phyloP scores from a whole-genome alignment of 805 yeast species.

The Kregervanrija fluxuum region DNA sequence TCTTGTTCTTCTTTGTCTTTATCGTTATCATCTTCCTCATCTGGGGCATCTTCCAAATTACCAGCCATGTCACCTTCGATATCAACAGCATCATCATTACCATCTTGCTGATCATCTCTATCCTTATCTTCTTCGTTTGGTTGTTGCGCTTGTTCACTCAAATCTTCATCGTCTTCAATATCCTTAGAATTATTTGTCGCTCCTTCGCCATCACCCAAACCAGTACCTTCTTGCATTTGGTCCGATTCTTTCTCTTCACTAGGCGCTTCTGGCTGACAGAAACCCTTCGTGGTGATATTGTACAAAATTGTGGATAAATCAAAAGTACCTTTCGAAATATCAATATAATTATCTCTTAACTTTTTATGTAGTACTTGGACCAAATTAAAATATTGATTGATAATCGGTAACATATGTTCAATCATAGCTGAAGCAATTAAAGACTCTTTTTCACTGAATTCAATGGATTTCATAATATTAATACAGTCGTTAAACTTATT shows the following conservation, averaged over 20 bases:
- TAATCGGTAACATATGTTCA: conserved; percentile 54
- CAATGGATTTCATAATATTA: conserved; percentile 27
- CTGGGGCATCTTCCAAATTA: conserved; percentile 70
- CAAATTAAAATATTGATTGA: conserved; percentile 53
- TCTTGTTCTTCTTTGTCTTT: conserved; percentile 47
- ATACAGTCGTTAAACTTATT: conserved; percentile 23
- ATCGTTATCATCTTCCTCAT: conserved; percentile 47
- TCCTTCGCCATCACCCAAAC: conserved; percentile 81
- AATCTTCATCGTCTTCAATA: conserved; percentile 86
- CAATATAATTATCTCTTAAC: conserved; percentile 40
- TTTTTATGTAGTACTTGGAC: conserved; percentile 35
- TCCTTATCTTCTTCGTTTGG: conserved; percentile 69
- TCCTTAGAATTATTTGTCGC: conserved; percentile 75
- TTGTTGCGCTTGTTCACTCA: conserved; percentile 65
- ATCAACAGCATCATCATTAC: conserved; percentile 83
- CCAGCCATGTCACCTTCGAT: conserved; percentile 98
- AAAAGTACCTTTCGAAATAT: conserved; percentile 55
- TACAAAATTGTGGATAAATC: conserved; percentile 48
- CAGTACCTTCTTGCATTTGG: conserved; percentile 77
- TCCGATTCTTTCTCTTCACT: conserved; percentile 52
- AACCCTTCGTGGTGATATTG: conserved; percentile 69
- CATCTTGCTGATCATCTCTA: conserved; percentile 56
- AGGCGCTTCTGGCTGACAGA: conserved; percentile 86
- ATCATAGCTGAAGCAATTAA: conserved; percentile 38
- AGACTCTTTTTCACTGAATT: conserved; percentile 33